Percentiles rank a stretch among this genome's conserved stretches.
These are phyloP conservation scores for Coprinopsis marcescibilis DNA, from an alignment of 768 basidiomycete species.

Conservation along the genomic window DNA sequence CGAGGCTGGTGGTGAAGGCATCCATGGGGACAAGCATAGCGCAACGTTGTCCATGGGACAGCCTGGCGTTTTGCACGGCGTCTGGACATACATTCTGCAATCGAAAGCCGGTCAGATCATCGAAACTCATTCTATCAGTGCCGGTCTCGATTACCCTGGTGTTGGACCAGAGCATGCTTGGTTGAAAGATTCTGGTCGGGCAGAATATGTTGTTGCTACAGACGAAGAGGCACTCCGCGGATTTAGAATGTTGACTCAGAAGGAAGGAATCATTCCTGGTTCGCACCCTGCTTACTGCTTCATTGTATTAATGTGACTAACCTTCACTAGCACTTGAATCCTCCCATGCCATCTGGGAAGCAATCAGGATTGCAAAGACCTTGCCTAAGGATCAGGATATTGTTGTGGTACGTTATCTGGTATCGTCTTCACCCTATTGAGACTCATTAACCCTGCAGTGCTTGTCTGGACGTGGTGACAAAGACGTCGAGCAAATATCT, in stretches of 20 bases:
- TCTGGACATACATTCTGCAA: conserved; percentile 92
- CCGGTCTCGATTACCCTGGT: conserved; percentile 93
- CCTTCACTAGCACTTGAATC: conserved; percentile 74
- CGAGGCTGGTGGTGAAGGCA: conserved; percentile 95
- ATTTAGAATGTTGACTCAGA: conserved; percentile 86
- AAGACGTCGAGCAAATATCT: conserved; percentile 97
- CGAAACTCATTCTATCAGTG: conserved; percentile 96
- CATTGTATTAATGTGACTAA: conserved; percentile 1
- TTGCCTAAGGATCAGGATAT: conserved; percentile 81
- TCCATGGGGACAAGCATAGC: conserved; percentile 82
- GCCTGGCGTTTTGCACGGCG: conserved; percentile 94
- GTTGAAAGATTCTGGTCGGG: conserved; percentile 91
- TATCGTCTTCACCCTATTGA: conserved; percentile 4
- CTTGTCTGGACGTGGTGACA: conserved; percentile 92
- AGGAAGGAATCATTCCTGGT: conserved; percentile 97
- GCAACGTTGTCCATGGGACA: conserved; percentile 89
- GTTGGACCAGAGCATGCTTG: conserved; percentile 98
- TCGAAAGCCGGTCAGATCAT: conserved; percentile 86
- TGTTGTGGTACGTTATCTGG: conserved; percentile 67
- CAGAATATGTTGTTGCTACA: conserved; percentile 89
- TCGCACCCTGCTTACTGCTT: conserved; percentile 15
- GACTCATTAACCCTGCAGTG: conserved; percentile 44
- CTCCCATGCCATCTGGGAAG: conserved; percentile 94
- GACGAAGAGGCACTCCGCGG: conserved; percentile 93
- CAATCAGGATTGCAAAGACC: conserved; percentile 76